Conservation (phyloP, 192 early-diverging fungal genomes). For the Backusella macrospora region DNA sequence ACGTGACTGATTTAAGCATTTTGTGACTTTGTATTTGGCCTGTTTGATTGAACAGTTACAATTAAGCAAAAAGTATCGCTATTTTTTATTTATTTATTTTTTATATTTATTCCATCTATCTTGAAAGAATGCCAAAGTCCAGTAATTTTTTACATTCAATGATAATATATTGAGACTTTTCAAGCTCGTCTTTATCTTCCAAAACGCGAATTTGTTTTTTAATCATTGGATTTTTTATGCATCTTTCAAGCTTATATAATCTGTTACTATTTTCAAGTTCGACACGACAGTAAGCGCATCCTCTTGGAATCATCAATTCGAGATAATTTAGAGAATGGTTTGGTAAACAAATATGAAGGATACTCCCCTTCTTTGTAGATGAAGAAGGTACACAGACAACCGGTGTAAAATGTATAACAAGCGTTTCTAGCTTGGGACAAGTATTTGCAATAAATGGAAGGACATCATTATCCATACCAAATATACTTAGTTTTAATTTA, state of each 20-base stretch:
- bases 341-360: neutral
- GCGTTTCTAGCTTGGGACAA: neutral
- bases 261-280: neutral
- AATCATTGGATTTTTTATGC: slow-evolving; percentile 9
- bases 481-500: slow-evolving; percentile 2
- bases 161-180: neutral
- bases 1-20: too few species aligned
- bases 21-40: too few species aligned
- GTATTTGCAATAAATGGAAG: neutral
- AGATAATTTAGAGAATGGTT: neutral
- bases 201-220: neutral
- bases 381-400: neutral
- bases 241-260: slow-evolving; percentile 2
- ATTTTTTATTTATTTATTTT: neutral
- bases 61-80: too few species aligned
- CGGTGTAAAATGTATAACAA: slow-evolving; percentile 1
- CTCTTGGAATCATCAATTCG: slow-evolving; percentile 7
- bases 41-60: too few species aligned
- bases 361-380: neutral
- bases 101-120: neutral
- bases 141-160: neutral
- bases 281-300: neutral
- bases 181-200: neutral
- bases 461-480: neutral
- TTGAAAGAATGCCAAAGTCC: neutral